These are phyloP conservation scores for Tuber calosporum DNA, from an alignment of 495 filamentous ascomycete species.

Conservation along the genomic window DNA sequence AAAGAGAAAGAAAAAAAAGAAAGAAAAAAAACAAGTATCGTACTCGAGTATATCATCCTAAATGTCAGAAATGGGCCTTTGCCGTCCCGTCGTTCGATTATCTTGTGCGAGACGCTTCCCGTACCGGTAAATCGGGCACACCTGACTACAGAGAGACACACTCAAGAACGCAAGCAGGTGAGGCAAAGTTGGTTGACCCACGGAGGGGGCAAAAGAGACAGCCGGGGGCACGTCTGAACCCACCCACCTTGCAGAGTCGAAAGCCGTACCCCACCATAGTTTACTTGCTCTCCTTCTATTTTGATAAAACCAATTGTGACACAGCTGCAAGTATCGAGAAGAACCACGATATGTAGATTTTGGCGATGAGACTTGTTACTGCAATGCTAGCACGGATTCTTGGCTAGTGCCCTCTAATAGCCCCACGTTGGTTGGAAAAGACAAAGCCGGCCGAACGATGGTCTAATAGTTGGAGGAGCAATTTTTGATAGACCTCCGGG, in stretches of 20 bases:
- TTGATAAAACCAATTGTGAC: not conserved
- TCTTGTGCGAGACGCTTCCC: not conserved
- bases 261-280: not conserved
- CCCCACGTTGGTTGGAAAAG: not conserved
- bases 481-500: not conserved
- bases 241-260: not conserved
- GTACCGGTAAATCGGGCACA: not conserved
- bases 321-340: not conserved
- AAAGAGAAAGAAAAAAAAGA: not conserved
- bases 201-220: not conserved
- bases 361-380: not conserved
- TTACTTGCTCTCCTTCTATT: not conserved
- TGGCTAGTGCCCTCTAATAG: not conserved
- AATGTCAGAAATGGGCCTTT: constrained; percentile 2
- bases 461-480: not conserved
- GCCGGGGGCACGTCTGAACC: not conserved
- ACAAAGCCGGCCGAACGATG: not conserved
- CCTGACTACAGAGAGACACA: not conserved
- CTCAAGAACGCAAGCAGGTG: not conserved
- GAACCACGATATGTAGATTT: not conserved
- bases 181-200: not conserved
- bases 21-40: not conserved
- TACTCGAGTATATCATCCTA: not conserved
- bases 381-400: not conserved
- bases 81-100: not conserved